phyloP scores from a whole-genome alignment of 768 basidiomycete species.

The Chiua virens region DNA sequence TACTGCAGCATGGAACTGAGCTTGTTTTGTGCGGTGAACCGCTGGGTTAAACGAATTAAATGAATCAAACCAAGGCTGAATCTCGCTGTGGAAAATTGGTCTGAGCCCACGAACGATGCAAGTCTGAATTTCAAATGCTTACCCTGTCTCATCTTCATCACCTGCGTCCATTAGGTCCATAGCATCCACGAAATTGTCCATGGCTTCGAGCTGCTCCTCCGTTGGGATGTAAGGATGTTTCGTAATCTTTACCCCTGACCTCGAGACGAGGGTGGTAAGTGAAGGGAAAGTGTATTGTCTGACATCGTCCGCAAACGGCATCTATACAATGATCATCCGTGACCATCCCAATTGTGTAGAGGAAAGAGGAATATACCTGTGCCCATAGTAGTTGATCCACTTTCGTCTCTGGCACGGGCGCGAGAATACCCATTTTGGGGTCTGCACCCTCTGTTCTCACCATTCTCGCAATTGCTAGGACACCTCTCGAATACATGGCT shows the following conservation, averaged over 20 bases:
- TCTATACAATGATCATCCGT: conserved; percentile 41
- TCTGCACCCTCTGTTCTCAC: conserved; percentile 71
- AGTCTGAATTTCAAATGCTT: conserved; percentile 14
- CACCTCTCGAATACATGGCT: conserved; percentile 67
- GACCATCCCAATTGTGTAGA: neutral
- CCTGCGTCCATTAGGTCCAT: conserved; percentile 85
- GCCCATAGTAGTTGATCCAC: conserved; percentile 85
- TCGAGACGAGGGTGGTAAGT: conserved; percentile 68
- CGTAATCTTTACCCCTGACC: conserved; percentile 68
- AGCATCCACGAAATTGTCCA: conserved; percentile 84
- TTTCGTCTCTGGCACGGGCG: conserved; percentile 59
- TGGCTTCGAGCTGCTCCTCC: conserved; percentile 69
- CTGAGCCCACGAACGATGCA: conserved; percentile 1
- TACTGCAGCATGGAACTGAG: conserved; percentile 85
- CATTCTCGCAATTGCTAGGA: conserved; percentile 82
- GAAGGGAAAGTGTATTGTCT: conserved; percentile 86
- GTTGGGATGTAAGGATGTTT: conserved; percentile 86
- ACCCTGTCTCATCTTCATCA: conserved; percentile 78
- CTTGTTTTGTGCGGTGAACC: conserved; percentile 90
- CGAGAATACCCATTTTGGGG: conserved; percentile 82
- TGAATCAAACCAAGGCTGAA: conserved; percentile 74
- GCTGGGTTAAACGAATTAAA: conserved; percentile 83
- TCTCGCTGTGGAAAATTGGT: conserved; percentile 44
- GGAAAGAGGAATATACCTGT: conserved; percentile 49
- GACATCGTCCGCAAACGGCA: conserved; percentile 95